Base-by-base conservation (phyloP, 305 asterid species). In the Andrographis paniculata region DNA sequence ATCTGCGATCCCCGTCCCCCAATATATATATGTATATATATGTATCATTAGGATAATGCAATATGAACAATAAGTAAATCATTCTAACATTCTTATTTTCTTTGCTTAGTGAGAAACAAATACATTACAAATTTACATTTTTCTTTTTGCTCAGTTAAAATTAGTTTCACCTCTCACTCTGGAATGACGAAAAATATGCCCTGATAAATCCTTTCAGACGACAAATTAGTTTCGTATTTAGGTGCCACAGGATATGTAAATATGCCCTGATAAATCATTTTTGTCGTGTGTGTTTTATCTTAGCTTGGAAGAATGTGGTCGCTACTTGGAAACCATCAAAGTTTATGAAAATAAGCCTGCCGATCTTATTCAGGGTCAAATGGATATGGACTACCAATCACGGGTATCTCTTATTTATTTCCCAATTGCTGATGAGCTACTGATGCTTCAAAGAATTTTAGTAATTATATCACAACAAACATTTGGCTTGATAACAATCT, bases 221-320 rank as follows among this genome's bases (percentile, higher is more conserved):
- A n/a, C n/a, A n/a, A n/a, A n/a, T n/a, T 18, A 1, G 1, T 48
- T 37, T 13, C 42, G 7, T 17, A 7, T 54, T 6, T 40, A 13
- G 50, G 16, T 17, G 16, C 17, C 17, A 13, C 8, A 2, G 52
- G 38, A 14, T 22, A 14, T 45, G 16, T 38, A 18, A n/a, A n/a
- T n/a, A n/a, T n/a, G n/a, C n/a, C n/a, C n/a, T n/a, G 33, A 54
- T 48, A 8, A 49, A 50, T 61, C 17, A 13, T 31, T 51, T 5
- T 33, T 60, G 13, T 4, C 18, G 33, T 36, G 37, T 58, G 50
- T 16, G 8, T 55, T 53, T n/a, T n/a, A n/a, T n/a, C n/a, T n/a
- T 58, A 91, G 98, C 76, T 70, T 86, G 79, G 98, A 91, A 70
- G 96, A 91, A 74, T 91, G 99, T 50, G 98, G 87, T 30, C 88